Conservation (phyloP, 306 rosid genomes). For the Casuarina glauca region DNA sequence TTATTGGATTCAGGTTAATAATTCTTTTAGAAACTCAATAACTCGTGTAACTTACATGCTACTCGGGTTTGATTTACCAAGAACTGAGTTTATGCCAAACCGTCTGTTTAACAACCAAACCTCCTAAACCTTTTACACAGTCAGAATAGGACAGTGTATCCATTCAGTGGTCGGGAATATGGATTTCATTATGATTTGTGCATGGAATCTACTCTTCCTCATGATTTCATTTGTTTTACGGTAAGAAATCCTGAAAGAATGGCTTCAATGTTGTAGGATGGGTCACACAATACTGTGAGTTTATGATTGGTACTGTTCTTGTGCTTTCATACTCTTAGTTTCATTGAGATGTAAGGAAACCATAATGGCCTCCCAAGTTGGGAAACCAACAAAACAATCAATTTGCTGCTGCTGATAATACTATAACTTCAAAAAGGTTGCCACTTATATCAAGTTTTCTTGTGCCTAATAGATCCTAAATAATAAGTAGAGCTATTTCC, state of each 20-base stretch:
- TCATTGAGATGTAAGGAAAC: neutral
- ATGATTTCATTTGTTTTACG: neutral
- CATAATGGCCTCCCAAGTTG: conserved; percentile 1
- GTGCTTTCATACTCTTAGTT: neutral
- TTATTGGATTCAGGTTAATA: neutral
- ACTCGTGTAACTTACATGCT: neutral
- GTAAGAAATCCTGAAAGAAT: neutral
- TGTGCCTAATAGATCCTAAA: neutral
- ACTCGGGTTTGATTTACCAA: neutral
- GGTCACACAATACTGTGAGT: neutral
- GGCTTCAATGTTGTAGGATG: neutral
- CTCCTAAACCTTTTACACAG: neutral
- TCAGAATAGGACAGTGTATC: neutral
- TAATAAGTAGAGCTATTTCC: neutral
- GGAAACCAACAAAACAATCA: neutral
- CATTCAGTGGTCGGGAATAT: neutral
- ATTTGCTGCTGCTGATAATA: neutral
- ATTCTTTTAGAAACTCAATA: neutral
- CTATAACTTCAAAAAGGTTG: neutral
- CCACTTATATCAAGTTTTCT: neutral
- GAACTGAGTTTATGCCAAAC: neutral
- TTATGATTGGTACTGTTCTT: neutral
- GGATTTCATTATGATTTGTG: no score
- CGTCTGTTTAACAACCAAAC: conserved; percentile 2
- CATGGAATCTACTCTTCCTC: neutral